A percentile compares a stretch with the other conserved stretches of the same genome.
phyloP scores from a whole-genome alignment of 306 rosid species.

The Vicia villosa region DNA sequence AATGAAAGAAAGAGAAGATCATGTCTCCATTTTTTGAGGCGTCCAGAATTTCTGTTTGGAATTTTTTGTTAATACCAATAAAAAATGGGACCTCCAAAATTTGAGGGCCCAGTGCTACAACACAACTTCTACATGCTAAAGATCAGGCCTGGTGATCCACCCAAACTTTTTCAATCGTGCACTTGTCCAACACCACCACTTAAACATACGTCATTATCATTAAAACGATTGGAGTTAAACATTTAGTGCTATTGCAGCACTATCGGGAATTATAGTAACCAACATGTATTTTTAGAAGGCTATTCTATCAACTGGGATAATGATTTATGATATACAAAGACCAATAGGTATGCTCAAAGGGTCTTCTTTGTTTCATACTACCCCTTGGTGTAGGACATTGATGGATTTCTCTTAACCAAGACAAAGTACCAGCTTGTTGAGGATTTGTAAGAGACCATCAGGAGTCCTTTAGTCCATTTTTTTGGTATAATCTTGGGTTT shows the following conservation, averaged over 20 bases:
- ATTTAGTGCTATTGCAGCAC: background rate
- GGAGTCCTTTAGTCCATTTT: background rate
- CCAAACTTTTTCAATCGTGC: background rate
- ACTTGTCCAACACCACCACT: too few relatives aligned
- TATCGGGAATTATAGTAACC: background rate
- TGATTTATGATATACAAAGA: background rate
- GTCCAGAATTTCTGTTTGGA: too few relatives aligned
- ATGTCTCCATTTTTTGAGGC: too few relatives aligned
- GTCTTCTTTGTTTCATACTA: background rate
- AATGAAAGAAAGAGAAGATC: too few relatives aligned
- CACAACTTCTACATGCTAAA: too few relatives aligned
- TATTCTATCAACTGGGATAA: background rate
- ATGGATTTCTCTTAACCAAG: background rate
- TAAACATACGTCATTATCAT: too few relatives aligned
- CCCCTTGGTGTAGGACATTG: background rate
- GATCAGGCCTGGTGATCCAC: too few relatives aligned
- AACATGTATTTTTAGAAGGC: background rate
- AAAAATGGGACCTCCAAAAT: too few relatives aligned
- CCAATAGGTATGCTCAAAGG: background rate
- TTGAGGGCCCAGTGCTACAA: too few relatives aligned
- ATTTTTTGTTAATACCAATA: too few relatives aligned
- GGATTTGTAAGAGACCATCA: background rate
- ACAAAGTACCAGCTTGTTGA: background rate
- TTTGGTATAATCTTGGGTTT: background rate
- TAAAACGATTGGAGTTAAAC: background rate